A percentile compares a stretch with the other conserved stretches of the same genome.
Conservation (phyloP, 2,329 filamentous ascomycete genomes). For the Pestalotiopsis sp. region DNA sequence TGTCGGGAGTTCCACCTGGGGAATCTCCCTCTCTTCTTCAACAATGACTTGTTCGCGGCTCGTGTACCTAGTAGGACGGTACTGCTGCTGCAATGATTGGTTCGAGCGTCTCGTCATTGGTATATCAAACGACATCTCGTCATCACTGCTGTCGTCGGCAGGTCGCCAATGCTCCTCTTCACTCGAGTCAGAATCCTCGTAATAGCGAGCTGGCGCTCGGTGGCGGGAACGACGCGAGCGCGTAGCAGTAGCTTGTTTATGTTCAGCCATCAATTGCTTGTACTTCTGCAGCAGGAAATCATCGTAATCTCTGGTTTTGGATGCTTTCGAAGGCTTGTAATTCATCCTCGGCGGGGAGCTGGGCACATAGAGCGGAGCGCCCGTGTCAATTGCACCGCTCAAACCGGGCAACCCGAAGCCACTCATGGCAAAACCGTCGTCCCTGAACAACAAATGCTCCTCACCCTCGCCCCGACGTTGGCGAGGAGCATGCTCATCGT, state of each 20-base stretch:
- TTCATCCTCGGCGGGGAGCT: background rate
- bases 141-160: background rate
- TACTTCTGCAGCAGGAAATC: background rate
- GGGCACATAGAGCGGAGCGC: background rate
- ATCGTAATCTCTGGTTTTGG: background rate
- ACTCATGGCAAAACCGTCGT: conserved; percentile 13
- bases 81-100: background rate
- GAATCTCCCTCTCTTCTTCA: conserved; percentile 7
- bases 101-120: conserved; percentile 10
- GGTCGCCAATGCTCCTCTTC: background rate
- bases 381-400: conserved; percentile 6
- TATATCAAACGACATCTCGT: conserved; percentile 17
- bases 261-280: background rate
- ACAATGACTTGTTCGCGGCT: conserved; percentile 10
- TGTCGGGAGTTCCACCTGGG: conserved; percentile 3
- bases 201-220: background rate
- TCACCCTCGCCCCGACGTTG: conserved; percentile 12
- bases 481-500: conserved; percentile 10
- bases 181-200: conserved; percentile 8
- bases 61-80: conserved; percentile 1
- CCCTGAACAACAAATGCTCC: conserved; percentile 15
- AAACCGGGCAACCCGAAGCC: conserved; percentile 15
- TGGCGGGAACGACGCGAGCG: background rate
- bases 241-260: background rate
- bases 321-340: background rate